Percentiles rank a stretch among this genome's conserved stretches.
phyloP scores from a whole-genome alignment of 257 asterid genomes.

The Cordia subcordata region DNA sequence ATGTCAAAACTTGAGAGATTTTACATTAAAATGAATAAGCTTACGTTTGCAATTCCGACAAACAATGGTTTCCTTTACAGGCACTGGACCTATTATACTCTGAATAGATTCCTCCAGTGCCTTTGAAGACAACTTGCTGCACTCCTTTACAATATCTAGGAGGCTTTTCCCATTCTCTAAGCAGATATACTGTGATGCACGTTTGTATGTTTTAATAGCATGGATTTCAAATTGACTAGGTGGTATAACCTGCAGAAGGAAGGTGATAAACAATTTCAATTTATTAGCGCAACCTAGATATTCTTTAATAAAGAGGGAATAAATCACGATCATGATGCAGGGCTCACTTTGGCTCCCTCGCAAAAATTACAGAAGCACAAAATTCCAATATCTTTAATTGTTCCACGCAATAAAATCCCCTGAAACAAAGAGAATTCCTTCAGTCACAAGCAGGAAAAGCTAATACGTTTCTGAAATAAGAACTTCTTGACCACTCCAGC shows the following conservation, averaged over 20 bases:
- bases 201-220: constrained; percentile 90
- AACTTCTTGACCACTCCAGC: too few species aligned
- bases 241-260: constrained; percentile 59
- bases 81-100: constrained; percentile 77
- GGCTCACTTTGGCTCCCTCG: constrained; percentile 68
- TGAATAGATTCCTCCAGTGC: constrained; percentile 73
- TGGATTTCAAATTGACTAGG: constrained; percentile 97
- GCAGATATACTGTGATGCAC: constrained; percentile 92
- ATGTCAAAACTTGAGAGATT: constrained; percentile 10
- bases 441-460: not conserved
- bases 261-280: constrained; percentile 9
- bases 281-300: constrained; percentile 9
- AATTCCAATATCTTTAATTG: constrained; percentile 80
- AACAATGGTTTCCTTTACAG: constrained; percentile 58
- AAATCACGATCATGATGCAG: constrained; percentile 5
- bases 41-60: constrained; percentile 79
- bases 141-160: constrained; percentile 88
- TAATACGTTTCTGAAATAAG: not conserved
- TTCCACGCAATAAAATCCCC: constrained; percentile 73
- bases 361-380: constrained; percentile 84
- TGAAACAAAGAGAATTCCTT: constrained; percentile 13
- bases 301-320: constrained; percentile 3
- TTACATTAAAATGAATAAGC: constrained; percentile 3
- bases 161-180: constrained; percentile 94
- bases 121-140: constrained; percentile 68